Conservation (phyloP, 108 stramenopile species). For the Cyclotella cryptica region DNA sequence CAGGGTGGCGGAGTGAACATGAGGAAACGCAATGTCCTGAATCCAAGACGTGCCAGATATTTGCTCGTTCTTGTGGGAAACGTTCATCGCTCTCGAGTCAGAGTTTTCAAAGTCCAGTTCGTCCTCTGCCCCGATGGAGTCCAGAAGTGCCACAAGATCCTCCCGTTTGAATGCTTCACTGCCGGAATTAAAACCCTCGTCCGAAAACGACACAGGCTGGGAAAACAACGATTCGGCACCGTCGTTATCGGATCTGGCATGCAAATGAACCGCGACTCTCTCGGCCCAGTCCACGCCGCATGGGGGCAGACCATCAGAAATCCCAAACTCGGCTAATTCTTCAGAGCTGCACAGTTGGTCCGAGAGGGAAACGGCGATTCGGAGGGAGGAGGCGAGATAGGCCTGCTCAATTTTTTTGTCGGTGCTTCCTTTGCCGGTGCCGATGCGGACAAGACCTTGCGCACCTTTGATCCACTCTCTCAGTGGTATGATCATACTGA, state of each 20-base stretch:
- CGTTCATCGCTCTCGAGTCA: too few relatives aligned
- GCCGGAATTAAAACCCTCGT: too few relatives aligned
- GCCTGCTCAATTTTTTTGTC: neutral
- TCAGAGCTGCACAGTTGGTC: neutral
- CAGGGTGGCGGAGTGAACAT: neutral
- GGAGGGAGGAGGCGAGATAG: neutral
- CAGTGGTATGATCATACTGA: neutral
- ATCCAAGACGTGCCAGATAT: too few relatives aligned
- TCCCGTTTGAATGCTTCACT: too few relatives aligned
- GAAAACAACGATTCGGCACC: too few relatives aligned
- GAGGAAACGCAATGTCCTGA: neutral
- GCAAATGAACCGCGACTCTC: neutral
- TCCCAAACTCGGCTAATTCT: neutral
- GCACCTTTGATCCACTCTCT: conserved; percentile 2
- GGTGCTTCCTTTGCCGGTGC: neutral
- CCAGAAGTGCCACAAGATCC: too few relatives aligned
- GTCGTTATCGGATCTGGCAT: neutral
- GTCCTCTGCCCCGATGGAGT: too few relatives aligned
- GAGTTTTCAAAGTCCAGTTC: too few relatives aligned
- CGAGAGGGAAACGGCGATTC: neutral
- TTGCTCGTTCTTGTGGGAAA: too few relatives aligned
- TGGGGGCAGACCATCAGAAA: neutral
- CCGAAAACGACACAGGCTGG: too few relatives aligned
- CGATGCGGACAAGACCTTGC: too few relatives aligned
- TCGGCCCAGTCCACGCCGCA: neutral